Conservation (phyloP, 2,329 filamentous ascomycete genomes). For the Trichophyton rubrum region DNA sequence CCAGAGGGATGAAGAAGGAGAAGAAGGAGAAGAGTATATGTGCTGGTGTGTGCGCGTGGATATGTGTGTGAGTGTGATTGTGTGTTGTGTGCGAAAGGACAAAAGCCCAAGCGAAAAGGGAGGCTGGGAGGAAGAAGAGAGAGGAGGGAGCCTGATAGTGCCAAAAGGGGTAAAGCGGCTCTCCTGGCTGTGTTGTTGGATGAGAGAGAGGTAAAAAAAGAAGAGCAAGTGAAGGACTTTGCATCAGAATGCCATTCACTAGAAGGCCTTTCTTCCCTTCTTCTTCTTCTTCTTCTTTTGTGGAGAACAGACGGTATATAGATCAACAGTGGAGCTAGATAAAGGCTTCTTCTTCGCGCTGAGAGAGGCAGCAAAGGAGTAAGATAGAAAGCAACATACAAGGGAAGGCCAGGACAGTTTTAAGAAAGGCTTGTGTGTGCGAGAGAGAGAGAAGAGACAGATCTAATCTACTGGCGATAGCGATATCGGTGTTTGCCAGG, state of each 20-base stretch:
- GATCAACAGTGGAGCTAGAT: background rate
- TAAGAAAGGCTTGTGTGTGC: background rate
- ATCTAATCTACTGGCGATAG: constrained; percentile 4
- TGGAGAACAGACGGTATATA: background rate
- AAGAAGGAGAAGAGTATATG: background rate
- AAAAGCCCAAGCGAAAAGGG: background rate
- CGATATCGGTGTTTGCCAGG: constrained; percentile 5
- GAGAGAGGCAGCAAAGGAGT: background rate
- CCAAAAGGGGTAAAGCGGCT: background rate
- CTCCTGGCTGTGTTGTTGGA: background rate
- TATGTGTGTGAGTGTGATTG: background rate
- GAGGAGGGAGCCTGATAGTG: constrained; percentile 7
- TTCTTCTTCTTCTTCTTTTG: no score
- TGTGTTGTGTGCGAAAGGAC: constrained; percentile 3
- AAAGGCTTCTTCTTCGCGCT: background rate
- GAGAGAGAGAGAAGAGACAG: background rate
- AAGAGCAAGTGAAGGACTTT: background rate
- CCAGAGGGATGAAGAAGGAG: background rate
- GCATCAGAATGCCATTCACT: background rate
- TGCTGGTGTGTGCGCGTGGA: no score
- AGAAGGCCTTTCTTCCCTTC: background rate
- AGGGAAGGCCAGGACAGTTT: background rate
- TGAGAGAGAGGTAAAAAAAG: background rate
- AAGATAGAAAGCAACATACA: background rate
- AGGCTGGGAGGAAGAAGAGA: constrained; percentile 9